Conservation (phyloP, 202 grass and related monocot species). For the Elaeis oleifera region DNA sequence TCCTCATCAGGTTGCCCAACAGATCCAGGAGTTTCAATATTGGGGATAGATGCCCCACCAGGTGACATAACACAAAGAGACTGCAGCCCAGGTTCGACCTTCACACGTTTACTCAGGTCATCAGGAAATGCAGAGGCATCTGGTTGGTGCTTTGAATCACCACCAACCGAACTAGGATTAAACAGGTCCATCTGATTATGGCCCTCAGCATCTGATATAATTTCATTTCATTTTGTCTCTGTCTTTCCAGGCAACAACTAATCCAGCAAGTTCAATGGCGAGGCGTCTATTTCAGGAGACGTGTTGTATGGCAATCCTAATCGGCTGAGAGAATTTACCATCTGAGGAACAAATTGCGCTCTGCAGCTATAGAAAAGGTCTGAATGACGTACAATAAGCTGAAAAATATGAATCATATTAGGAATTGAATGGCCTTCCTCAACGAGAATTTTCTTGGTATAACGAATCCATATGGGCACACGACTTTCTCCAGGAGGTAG, state of each 20-base stretch:
- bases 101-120: slow-evolving; percentile 95
- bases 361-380: slow-evolving; percentile 96
- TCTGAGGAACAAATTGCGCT: slow-evolving; percentile 99
- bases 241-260: slow-evolving; percentile 97
- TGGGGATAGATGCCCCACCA: slow-evolving; percentile 73
- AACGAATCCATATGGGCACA: slow-evolving; percentile 98
- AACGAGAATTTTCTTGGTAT: slow-evolving; percentile 97
- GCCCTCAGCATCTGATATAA: slow-evolving; percentile 58
- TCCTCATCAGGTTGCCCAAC: slow-evolving; percentile 89
- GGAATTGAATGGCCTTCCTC: slow-evolving; percentile 99
- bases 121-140: slow-evolving; percentile 56
- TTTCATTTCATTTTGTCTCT: slow-evolving; percentile 89
- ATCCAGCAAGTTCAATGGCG: slow-evolving; percentile 96
- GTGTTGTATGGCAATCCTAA: slow-evolving; percentile 95
- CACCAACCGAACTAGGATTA: slow-evolving; percentile 41
- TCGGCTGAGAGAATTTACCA: slow-evolving; percentile 97
- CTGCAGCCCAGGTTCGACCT: slow-evolving; percentile 89
- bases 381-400: slow-evolving; percentile 97
- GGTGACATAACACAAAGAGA: slow-evolving; percentile 91
- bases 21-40: slow-evolving; percentile 89
- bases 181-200: slow-evolving; percentile 60
- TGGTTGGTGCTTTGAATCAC: slow-evolving; percentile 55
- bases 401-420: slow-evolving; percentile 99
- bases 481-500: slow-evolving; percentile 85
- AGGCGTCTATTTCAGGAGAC: slow-evolving; percentile 82